Evolutionary conservation across 805 yeast genomes (phyloP), one percentile per base, ranked within the genome.

Genomic region (Nakazawaea ambrosiae): DNA sequence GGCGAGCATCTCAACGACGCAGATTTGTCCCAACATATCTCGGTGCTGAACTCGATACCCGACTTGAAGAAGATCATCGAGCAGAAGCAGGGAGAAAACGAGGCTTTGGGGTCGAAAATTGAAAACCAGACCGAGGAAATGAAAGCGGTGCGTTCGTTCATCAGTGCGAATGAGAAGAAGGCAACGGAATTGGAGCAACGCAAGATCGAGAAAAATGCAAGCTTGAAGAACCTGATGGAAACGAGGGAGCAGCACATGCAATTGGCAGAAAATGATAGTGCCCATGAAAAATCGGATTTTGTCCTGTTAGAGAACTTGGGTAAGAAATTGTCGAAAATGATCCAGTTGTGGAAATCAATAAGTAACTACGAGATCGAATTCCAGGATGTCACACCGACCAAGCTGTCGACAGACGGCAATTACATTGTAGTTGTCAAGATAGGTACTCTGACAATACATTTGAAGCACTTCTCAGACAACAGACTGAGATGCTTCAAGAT

Each of bases 401-500:
- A 10, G 10, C 10, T 22, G 10, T 8, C 10, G 7, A 22, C 24
- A 22, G 7, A 8, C 10, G 10, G 24, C 24, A 22, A 8, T 8
- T 8, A 22, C 10, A 10, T 8, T 10, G 24, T 22, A 10, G 24
- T 22, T 7, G 7, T 20, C 17, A 17, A 28, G 15, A 23, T n/a
- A 29, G n/a, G 15, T 28, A 16, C 10, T 2, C 9, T 27, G 4
- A 35, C 20, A 14, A 6, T 35, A 9, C 5, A 12, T 11, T 15
- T 28, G 11, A 16, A 36, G 8, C 25, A 20, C 31, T 31, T 12
- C 20, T 12, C 24, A 11, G 40, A 31, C 27, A 19, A 16, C 16
- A 20, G 36, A 18, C 22, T 27, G 19, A 31, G 40, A 27, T 27
- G 33, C 17, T 37, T 37, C 37, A 27, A 37, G 25, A 37, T 37